Base-by-base conservation (phyloP, 2,329 filamentous ascomycete genomes). In the Neopestalotiopsis clavispora region DNA sequence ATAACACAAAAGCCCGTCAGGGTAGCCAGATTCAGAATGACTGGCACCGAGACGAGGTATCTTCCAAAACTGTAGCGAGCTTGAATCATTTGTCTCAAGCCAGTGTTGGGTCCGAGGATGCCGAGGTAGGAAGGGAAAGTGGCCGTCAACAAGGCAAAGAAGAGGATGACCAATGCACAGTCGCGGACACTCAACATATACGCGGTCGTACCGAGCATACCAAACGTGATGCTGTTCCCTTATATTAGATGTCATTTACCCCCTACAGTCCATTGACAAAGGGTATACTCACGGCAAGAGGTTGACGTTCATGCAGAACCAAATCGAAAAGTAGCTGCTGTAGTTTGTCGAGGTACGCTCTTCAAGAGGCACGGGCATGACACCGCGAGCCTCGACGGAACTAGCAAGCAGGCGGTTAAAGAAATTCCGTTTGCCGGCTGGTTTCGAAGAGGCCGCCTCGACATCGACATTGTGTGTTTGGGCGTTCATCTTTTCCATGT, bases 1-100 rank as follows among this genome's bases (percentile, higher is more conserved):
- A 91, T 85, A 73, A 91, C 84, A 64, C 85, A 87, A 79, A 91
- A 91, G n/a, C 89, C 89, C 4, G 84, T 87, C 2, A 91, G 80
- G 0, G 88, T 91, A 14, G 88, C 88, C 30, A 91, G 80, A 73
- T 91, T 91, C 69, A 91, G 81, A 10, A 91, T 75, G 2, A 90
- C 86, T 1, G 88, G 85, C n/a, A 91, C 75, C 0, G 85, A 86
- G 42, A 90, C 86, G 23, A 88, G 79, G 74, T 89, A 90, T 56
- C 85, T 83, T 20, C 87, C 89, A 75, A 90, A 92, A 56, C 85
- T 87, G 76, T 87, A 91, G 28, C 90, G 83, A 4, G 90, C 89
- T 72, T 90, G 88, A 7, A 91, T 85, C 84, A 91, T 89, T 77
- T 91, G 89, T 17, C 89, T 84, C 84, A 91, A 86, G 57, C 89